Evolutionary conservation across 2,329 filamentous ascomycete genomes (phyloP).

Genomic region (Metarhizium anisopliae): DNA sequence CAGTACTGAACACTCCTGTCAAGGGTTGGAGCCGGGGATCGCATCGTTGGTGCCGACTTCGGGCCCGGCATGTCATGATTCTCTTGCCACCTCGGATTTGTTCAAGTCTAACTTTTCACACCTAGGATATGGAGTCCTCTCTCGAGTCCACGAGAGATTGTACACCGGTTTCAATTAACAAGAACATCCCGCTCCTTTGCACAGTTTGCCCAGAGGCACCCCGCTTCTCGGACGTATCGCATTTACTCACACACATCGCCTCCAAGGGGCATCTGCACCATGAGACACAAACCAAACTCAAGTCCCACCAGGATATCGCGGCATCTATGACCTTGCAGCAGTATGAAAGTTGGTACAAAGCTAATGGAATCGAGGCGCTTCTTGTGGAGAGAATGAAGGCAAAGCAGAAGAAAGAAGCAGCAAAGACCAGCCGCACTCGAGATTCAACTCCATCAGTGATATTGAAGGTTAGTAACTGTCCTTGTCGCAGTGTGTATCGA

Average conservation of each 20-base stretch:
- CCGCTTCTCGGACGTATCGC: conserved; percentile 81
- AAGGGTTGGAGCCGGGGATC: background rate
- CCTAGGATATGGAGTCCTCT: conserved; percentile 30
- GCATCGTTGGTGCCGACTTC: conserved; percentile 2
- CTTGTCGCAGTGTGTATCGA: background rate
- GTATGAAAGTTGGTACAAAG: conserved; percentile 72
- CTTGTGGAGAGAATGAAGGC: conserved; percentile 69
- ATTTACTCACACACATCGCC: conserved; percentile 82
- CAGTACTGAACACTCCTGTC: background rate
- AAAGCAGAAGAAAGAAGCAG: conserved; percentile 59
- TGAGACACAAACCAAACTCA: conserved; percentile 73
- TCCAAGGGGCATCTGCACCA: conserved; percentile 88
- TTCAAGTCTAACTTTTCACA: conserved; percentile 2
- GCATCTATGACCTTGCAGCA: conserved; percentile 53
- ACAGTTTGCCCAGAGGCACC: conserved; percentile 73
- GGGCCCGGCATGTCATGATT: conserved; percentile 3
- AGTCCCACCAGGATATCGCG: conserved; percentile 55
- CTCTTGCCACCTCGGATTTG: conserved; percentile 11
- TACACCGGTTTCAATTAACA: conserved; percentile 15
- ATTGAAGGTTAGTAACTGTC: conserved; percentile 13
- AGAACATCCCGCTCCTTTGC: conserved; percentile 63
- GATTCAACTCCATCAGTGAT: conserved; percentile 10
- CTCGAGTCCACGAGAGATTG: conserved; percentile 12
- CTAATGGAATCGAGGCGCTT: conserved; percentile 60
- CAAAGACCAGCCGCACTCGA: conserved; percentile 40